A percentile compares a stretch with the other conserved stretches of the same genome.
Conservation (phyloP, 495 filamentous ascomycete genomes). For the Friedmanniomyces simplex region DNA sequence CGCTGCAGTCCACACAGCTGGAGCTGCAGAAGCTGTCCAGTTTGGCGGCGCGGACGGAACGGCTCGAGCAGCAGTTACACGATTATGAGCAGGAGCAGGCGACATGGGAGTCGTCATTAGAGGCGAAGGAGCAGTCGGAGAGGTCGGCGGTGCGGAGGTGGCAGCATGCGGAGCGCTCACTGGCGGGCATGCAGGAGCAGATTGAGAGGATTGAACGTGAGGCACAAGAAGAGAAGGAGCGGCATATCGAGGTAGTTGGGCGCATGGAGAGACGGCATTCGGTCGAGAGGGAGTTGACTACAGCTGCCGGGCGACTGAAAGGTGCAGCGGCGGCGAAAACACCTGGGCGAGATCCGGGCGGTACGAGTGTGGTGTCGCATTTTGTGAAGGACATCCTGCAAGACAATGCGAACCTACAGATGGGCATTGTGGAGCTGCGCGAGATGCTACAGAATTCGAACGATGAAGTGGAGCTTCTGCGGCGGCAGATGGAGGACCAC, state of each 20-base stretch:
- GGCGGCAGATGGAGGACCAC: constrained; percentile 73
- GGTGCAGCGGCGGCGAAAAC: constrained; percentile 59
- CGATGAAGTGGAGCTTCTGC: constrained; percentile 76
- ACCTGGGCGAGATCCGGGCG: constrained; percentile 29
- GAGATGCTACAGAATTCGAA: constrained; percentile 91
- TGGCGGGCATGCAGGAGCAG: constrained; percentile 69
- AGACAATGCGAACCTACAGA: constrained; percentile 87
- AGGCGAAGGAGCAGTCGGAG: constrained; percentile 56
- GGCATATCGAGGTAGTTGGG: constrained; percentile 68
- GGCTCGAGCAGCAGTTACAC: constrained; percentile 66
- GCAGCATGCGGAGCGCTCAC: constrained; percentile 65
- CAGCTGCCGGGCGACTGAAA: constrained; percentile 65
- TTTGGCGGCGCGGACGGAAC: constrained; percentile 61
- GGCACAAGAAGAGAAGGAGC: constrained; percentile 67
- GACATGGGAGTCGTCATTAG: constrained; percentile 54
- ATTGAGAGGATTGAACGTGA: constrained; percentile 83
- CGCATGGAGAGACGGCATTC: constrained; percentile 67
- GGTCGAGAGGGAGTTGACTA: constrained; percentile 62
- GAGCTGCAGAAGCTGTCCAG: constrained; percentile 63
- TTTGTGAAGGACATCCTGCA: constrained; percentile 93
- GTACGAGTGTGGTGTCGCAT: constrained; percentile 65
- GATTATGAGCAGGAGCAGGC: constrained; percentile 73
- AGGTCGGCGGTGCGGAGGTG: constrained; percentile 67
- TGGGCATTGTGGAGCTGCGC: constrained; percentile 78
- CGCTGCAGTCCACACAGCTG: constrained; percentile 61